Evolutionary conservation across 2,329 filamentous ascomycete genomes (phyloP).

Genomic region (Botrytis squamosa): DNA sequence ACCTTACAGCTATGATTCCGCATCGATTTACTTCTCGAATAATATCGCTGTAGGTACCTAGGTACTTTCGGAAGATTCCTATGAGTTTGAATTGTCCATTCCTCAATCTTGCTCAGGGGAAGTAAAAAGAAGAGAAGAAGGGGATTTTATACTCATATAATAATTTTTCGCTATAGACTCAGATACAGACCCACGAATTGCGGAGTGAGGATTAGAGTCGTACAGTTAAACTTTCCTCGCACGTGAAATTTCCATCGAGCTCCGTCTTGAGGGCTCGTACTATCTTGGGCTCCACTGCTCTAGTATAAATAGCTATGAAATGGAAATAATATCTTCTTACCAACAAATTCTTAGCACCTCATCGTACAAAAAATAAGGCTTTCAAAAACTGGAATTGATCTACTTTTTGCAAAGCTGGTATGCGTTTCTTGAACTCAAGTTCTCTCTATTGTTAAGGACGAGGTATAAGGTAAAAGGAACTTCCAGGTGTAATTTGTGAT

Average conservation of each 20-base stretch:
- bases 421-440: too few species aligned
- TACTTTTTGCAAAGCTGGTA: background rate
- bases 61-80: background rate
- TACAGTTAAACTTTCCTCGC: background rate
- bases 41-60: background rate
- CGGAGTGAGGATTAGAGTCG: accelerated
- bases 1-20: too few species aligned
- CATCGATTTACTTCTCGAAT: background rate
- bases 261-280: accelerated
- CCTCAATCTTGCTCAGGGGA: background rate
- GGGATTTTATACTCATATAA: accelerated
- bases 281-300: accelerated
- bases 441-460: too few species aligned
- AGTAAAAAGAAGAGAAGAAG: background rate
- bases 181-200: background rate
- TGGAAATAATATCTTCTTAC: background rate
- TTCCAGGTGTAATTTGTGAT: too few species aligned
- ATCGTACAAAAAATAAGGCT: too few species aligned
- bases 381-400: too few species aligned
- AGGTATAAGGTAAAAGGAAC: too few species aligned
- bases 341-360: background rate
- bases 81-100: background rate
- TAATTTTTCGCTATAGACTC: background rate
- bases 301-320: background rate
- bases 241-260: accelerated